A percentile compares a stretch with the other conserved stretches of the same genome.
Evolutionary conservation across 306 rosid genomes (phyloP).

Genomic region (Myrica gale): DNA sequence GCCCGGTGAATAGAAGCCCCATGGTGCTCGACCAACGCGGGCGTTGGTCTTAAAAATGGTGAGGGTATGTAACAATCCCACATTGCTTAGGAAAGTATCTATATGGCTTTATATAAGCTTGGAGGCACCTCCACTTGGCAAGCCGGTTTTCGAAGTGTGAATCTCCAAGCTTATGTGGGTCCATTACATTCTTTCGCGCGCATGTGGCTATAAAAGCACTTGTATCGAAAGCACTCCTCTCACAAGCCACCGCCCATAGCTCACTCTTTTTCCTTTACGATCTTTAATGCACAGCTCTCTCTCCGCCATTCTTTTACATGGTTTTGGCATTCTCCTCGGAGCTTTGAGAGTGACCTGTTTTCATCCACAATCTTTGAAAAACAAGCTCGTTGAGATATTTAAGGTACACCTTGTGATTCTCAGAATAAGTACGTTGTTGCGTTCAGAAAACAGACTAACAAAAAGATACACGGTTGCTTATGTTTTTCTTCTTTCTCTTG

Average conservation of each 20-base stretch:
- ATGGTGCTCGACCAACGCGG: no score
- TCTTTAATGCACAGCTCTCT: neutral
- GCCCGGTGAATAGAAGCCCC: no score
- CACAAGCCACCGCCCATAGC: neutral
- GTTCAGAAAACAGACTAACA: no score
- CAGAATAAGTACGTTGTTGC: neutral
- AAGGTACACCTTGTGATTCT: conserved; percentile 25
- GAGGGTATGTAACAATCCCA: no score
- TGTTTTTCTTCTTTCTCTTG: neutral
- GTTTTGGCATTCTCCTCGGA: conserved; percentile 17
- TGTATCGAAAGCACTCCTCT: neutral
- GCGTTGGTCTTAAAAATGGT: no score
- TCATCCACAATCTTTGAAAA: conserved; percentile 10
- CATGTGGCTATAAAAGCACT: neutral
- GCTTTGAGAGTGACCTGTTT: conserved; percentile 19
- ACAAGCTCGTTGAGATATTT: conserved; percentile 7
- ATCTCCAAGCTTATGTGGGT: no score
- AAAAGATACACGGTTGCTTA: no score
- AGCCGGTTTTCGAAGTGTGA: no score
- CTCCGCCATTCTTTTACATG: neutral
- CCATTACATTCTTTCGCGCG: neutral
- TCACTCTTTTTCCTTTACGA: neutral
- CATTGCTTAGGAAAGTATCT: no score
- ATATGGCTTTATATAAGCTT: no score
- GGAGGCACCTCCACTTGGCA: no score